Percentiles rank a stretch among this genome's conserved stretches.
phyloP scores from a whole-genome alignment of 352 stramenopile species.

The Phytopythium kandeliae region DNA sequence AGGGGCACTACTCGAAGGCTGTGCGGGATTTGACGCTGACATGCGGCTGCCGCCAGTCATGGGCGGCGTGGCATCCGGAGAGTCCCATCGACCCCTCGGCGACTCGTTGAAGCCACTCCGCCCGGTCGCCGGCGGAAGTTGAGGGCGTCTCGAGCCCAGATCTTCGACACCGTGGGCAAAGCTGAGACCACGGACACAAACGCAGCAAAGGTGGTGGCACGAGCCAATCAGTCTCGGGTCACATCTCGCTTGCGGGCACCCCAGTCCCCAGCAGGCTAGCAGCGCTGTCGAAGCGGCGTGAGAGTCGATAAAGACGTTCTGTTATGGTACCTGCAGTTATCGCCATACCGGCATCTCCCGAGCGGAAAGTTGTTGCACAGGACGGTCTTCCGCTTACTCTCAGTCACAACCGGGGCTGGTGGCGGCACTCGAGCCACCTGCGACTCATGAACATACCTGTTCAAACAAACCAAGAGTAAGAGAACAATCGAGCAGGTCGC shows the following conservation, averaged over 20 bases:
- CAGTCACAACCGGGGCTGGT: constrained; percentile 28
- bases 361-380: constrained; percentile 70
- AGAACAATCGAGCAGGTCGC: neutral
- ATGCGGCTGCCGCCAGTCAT: neutral
- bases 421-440: constrained; percentile 10
- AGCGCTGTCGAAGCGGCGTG: neutral
- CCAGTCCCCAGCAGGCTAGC: neutral
- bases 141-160: constrained; percentile 23
- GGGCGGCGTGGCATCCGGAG: constrained; percentile 5
- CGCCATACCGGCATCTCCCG: constrained; percentile 74
- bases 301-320: neutral
- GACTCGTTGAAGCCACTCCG: constrained; percentile 10
- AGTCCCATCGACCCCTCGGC: constrained; percentile 20
- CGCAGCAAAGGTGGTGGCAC: constrained; percentile 16
- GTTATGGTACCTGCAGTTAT: constrained; percentile 73
- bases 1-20: constrained; percentile 4
- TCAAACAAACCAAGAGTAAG: neutral
- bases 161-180: constrained; percentile 82
- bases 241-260: constrained; percentile 1
- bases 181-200: constrained; percentile 25
- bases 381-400: constrained; percentile 63
- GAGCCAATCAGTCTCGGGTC: constrained; percentile 20
- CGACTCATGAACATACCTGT: constrained; percentile 56
- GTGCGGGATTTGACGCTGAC: neutral
- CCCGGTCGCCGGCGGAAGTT: neutral